A percentile compares a stretch with the other conserved stretches of the same genome.
Conservation (phyloP, 192 early-diverging fungal species). For the Coemansia sp. region DNA sequence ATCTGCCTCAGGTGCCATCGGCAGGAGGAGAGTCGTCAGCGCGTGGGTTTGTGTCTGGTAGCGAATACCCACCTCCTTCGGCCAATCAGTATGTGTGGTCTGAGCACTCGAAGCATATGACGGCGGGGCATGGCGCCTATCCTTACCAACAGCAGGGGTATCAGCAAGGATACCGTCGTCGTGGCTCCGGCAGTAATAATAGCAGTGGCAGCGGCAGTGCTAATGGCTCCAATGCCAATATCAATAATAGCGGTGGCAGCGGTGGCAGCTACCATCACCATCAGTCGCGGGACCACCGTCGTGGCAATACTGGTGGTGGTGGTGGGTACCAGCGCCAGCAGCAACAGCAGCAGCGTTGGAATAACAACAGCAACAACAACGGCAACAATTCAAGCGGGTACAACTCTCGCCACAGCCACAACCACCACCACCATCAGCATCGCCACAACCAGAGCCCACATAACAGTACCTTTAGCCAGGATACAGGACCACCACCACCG, state of each 20-base stretch:
- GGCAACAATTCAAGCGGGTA: background rate
- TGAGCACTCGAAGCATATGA: conserved; percentile 9
- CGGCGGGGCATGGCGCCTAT: conserved; percentile 1
- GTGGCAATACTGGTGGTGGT: conserved; percentile 10
- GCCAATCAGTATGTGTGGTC: conserved; percentile 31
- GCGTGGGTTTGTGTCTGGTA: conserved; percentile 25
- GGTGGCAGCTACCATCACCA: conserved; percentile 6
- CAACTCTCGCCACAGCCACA: background rate
- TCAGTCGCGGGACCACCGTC: conserved; percentile 28
- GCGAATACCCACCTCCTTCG: background rate
- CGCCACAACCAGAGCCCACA: conserved; percentile 10
- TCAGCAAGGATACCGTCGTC: conserved; percentile 1
- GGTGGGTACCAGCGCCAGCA: conserved; percentile 15
- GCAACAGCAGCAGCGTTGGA: conserved; percentile 34
- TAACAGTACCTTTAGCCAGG: background rate
- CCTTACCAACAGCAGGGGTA: conserved; percentile 12
- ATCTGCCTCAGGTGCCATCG: conserved; percentile 1
- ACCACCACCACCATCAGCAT: background rate
- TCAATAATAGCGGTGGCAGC: background rate
- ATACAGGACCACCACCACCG: background rate
- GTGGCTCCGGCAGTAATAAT: conserved; percentile 26
- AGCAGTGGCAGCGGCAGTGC: conserved; percentile 5
- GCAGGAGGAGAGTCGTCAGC: conserved; percentile 3
- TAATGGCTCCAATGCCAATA: conserved; percentile 1
- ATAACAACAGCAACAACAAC: conserved; percentile 15